Base-by-base conservation (phyloP, 2,329 filamentous ascomycete genomes). In the Xenosphaeropsis pyriputrescens region DNA sequence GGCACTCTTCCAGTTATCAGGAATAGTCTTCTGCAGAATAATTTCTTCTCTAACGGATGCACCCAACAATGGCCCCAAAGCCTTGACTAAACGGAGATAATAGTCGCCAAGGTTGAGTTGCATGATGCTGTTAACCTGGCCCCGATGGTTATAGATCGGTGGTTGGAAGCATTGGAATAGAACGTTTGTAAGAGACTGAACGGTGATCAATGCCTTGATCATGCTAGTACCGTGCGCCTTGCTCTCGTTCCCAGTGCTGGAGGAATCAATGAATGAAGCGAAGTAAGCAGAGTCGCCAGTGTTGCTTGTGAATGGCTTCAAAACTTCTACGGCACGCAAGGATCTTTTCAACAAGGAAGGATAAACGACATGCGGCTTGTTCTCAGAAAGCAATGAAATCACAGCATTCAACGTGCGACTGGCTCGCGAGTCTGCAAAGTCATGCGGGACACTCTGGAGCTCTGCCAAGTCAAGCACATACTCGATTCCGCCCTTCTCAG, bases 1-100 rank as follows among this genome's bases (percentile, higher is more conserved):
- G 13, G 45, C 42, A 37, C 44, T 41, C 39, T 50, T 51, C 78
- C 79, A 83, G 41, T 75, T 65, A 29, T 76, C 68, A 1, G 89
- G 85, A 35, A 94, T 79, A 37, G 72, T 67, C 36, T 74, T 77
- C 45, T 81, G 72, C 33, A 95, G 64, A 1, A 79, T 64, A 29
- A 88, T 81, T 46, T 93, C 83, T 57, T 98, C 89, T 57, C 79
- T 79, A n/a, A 93, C 68, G 41, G 85, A 82, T 37, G 79, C 79
- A 32, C 82, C 73, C 45, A 95, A 70, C 13, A 98, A 62, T 17
- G 77, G 76, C 3, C 85, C 86, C 26, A 96, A 68, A 18, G 76
- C 75, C 43, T 75, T 71, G 17, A 93, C 70, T 29, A 95, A 62
- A n/a, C 67, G 60, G 33, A 75, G 65, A 53, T 93, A 93, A 54